Evolutionary conservation across 2,329 filamentous ascomycete genomes (phyloP), one percentile per base, ranked within the genome.

Genomic region (Trichoderma sp.): DNA sequence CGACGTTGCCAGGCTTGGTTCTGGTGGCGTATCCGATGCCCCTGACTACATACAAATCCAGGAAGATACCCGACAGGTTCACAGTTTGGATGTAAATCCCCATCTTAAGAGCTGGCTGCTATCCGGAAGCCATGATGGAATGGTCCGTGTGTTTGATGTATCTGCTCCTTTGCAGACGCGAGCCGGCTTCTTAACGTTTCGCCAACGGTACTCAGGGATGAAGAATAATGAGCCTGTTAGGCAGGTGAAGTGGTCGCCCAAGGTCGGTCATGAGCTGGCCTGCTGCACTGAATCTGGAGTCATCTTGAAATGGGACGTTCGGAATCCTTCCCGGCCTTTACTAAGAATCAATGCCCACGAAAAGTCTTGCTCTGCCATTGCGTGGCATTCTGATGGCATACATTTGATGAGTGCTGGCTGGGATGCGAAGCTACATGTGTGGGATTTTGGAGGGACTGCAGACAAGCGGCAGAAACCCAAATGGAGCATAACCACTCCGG

Each of bases 351-450:
- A 87, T 35, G 88, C 86, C 0, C 88, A 91, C 74, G 86, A 89
- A 68, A 88, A 86, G 71, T 82, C 86, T 0, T 88, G 87, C 73
- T 82, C 85, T 2, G 83, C 87, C 0, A 86, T 91, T 55, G 84
- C 87, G 3, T 92, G 89, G 89, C 89, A 92, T 72, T 87, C 88
- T 0, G 89, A 91, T 74, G 89, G 89, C 16, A 83, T 85, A n/a
- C 88, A 91, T 73, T 79, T 91, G 13, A 83, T 89, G 60, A 91
- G 88, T 71, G 88, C 85, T 5, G 88, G 89, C 7, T 81, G 85
- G 72, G 89, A 92, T 75, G 84, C 84, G 70, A 86, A 85, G 65
- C 86, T 89, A 49, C 83, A 89, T 73, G 86, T 91, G 6, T 92
- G 89, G 89, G 88, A 91, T 73, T 78, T 91, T 69, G 86, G 87